phyloP scores from a whole-genome alignment of 495 filamentous ascomycete genomes.

The Astrothelium subdiscretum region DNA sequence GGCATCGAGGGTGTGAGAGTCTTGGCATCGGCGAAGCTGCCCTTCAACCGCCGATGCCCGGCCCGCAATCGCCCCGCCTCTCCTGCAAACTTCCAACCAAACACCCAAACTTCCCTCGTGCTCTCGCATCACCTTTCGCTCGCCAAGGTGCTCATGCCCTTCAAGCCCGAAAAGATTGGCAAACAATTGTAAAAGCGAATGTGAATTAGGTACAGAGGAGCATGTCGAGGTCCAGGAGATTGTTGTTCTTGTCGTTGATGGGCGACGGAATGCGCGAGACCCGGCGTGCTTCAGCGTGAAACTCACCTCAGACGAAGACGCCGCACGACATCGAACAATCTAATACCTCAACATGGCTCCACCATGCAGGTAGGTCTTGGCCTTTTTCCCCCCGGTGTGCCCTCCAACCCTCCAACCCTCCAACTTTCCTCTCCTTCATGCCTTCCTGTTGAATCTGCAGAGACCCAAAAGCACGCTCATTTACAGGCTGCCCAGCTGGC shows the following conservation, averaged over 20 bases:
- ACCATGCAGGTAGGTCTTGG: slow-evolving; percentile 3
- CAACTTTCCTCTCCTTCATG: not conserved
- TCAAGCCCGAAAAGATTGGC: too few species aligned
- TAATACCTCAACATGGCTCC: slow-evolving; percentile 1
- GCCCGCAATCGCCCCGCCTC: too few species aligned
- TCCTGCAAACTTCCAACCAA: too few species aligned
- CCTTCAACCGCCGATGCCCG: not conserved
- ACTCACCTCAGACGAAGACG: not conserved
- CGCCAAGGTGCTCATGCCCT: too few species aligned
- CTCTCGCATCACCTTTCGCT: too few species aligned
- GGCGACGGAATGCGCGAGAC: not conserved
- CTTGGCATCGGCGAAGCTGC: not conserved
- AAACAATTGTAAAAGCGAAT: too few species aligned
- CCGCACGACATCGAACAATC: not conserved
- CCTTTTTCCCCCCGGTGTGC: not conserved
- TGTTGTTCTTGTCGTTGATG: not conserved
- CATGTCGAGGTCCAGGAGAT: too few species aligned
- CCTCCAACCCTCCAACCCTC: not conserved
- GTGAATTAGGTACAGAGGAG: too few species aligned
- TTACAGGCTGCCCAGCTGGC: slow-evolving; percentile 35
- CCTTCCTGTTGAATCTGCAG: not conserved
- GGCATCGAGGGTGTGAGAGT: not conserved
- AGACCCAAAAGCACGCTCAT: not conserved
- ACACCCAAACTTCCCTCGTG: too few species aligned
- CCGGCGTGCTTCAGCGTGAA: not conserved